phyloP scores from a whole-genome alignment of 306 rosid genomes.

The Gastrolobium bilobum region DNA sequence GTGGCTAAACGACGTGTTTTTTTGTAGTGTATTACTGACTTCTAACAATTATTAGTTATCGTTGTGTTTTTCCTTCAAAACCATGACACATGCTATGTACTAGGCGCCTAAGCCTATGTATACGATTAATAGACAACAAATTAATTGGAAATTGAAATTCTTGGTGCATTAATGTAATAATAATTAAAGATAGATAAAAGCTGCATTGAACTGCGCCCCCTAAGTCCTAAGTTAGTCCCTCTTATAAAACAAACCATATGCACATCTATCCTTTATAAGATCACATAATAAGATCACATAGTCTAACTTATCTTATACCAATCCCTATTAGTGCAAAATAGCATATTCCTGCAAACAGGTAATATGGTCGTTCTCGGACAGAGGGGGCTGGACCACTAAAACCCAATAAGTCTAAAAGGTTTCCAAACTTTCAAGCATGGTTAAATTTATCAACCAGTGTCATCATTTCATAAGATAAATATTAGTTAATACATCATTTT shows the following conservation, averaged over 20 bases:
- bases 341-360: conserved; percentile 42
- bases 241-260: conserved; percentile 11
- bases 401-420: conserved; percentile 11
- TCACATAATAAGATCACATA: conserved; percentile 24
- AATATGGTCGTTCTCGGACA: conserved; percentile 39
- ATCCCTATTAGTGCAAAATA: conserved; percentile 33
- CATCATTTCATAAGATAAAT: conserved; percentile 39
- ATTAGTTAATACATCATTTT: conserved; percentile 20
- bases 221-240: conserved; percentile 20
- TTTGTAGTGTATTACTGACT: too few species aligned
- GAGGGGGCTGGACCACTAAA: conserved; percentile 43
- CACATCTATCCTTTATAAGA: conserved; percentile 28
- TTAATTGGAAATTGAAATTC: conserved; percentile 31
- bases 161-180: conserved; percentile 28
- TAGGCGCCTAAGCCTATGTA: conserved; percentile 37
- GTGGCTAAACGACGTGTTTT: too few species aligned
- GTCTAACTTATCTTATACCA: conserved; percentile 43
- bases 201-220: conserved; percentile 20
- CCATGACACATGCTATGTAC: conserved; percentile 39
- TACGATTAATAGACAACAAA: not conserved
- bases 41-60: not conserved
- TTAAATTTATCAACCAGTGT: conserved; percentile 33
- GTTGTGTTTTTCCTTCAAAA: not conserved
- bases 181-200: not conserved
- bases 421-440: not conserved